Base-by-base conservation (phyloP, 208 protist genomes). In the Leishmania gerbilli region DNA sequence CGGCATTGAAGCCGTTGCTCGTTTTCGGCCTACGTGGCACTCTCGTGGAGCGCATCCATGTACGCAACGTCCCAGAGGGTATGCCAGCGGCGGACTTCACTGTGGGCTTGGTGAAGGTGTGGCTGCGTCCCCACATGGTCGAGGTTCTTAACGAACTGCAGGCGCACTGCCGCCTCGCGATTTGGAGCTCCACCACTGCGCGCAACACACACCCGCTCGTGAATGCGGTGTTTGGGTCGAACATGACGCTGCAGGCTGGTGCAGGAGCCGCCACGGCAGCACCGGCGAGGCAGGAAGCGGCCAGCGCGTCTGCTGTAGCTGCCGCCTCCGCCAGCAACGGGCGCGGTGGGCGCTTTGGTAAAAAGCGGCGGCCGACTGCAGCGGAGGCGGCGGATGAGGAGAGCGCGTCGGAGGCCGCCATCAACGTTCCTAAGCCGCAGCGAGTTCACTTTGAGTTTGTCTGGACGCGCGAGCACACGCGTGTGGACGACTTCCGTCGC, bases 181-280 rank as follows among this genome's bases (percentile, higher is more conserved):
- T 97, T n/a, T 97, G 95, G 93, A 96, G 93, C 87, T 94, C 93
- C 64, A 97, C 95, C 9, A 96, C 93, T 51, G 84, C 88, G 55
- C 92, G 93, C 72, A 97, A 97, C 89, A 96, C 93, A 17, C 79
- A 76, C 19, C 91, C 95, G n/a, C 77, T 96, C 13, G 80, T 95
- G n/a, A 88, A 93, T 34, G 95, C 92, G 4, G 89, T 96, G 0
- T 96, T 97, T 34, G 87, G 86, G 67, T 67, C 69, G 1, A 74
- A 64, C 24, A 31, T 86, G 40, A 83, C 55, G 27, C 58, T 72
- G 9, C 71, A 74, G 37, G 40, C 27, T 4, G 42, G 9, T n/a
- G 27, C 17, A 53, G 45, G 2, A 7, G 21, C 42, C 4, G 21
- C 40, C 8, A 34, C 27, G 8, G 27, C 42, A 15, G 17, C 9